These are phyloP conservation scores for Penicillium antarcticum DNA, from an alignment of 495 filamentous ascomycete genomes.

Conservation along the genomic window DNA sequence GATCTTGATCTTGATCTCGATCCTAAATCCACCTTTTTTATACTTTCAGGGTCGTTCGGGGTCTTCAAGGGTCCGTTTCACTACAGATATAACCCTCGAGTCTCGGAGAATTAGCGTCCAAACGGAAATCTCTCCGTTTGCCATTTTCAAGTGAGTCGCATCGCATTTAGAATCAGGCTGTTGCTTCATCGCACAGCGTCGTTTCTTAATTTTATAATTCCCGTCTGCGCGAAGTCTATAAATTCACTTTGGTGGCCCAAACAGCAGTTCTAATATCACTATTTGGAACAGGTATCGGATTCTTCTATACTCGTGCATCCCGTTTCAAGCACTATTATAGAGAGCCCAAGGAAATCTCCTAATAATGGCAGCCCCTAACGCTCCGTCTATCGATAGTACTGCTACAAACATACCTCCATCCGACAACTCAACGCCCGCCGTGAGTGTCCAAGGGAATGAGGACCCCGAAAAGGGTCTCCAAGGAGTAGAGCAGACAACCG, in stretches of 20 bases:
- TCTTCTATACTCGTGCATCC: too few relatives aligned
- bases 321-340: too few relatives aligned
- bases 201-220: constrained; percentile 1
- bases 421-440: constrained; percentile 10
- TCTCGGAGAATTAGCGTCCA: too few relatives aligned
- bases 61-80: too few relatives aligned
- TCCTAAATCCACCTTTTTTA: too few relatives aligned
- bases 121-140: neutral
- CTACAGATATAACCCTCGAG: too few relatives aligned
- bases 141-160: neutral
- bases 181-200: neutral
- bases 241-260: neutral
- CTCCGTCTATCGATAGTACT: constrained; percentile 8
- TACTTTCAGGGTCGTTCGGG: too few relatives aligned
- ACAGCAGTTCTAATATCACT: neutral
- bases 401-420: constrained; percentile 10
- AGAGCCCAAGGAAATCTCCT: neutral
- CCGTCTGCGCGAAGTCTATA: neutral
- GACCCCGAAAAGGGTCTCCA: constrained; percentile 25
- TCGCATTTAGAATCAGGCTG: neutral
- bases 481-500: constrained; percentile 2
- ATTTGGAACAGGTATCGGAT: neutral
- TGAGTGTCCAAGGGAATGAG: constrained; percentile 12
- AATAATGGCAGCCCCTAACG: constrained; percentile 27
- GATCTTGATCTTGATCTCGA: too few relatives aligned